Conservation (phyloP, 371 early-diverging fungal genomes). For the Racocetra persica region DNA sequence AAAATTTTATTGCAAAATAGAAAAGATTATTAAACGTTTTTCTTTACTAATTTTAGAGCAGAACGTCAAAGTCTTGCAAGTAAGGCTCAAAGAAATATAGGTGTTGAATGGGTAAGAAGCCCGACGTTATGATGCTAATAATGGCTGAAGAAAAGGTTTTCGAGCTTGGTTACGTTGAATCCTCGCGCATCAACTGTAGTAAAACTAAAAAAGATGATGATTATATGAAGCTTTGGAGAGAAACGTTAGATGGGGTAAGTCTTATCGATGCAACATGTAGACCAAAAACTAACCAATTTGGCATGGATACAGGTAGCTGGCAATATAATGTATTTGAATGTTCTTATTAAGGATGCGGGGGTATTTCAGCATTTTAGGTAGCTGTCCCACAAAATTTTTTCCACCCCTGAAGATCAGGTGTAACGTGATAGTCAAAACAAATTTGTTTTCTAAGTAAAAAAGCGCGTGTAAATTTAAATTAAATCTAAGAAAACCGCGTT, state of each 20-base stretch:
- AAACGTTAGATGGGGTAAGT: not conserved
- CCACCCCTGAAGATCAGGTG: too few species aligned
- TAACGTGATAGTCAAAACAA: too few species aligned
- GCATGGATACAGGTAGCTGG: too few species aligned
- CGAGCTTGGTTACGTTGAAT: not conserved
- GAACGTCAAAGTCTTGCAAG: not conserved
- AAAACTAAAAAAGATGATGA: not conserved
- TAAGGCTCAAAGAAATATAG: not conserved
- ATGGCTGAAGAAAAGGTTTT: not conserved
- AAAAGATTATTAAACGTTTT: constrained; percentile 2
- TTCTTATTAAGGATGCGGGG: not conserved
- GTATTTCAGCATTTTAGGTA: too few species aligned
- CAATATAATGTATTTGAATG: not conserved
- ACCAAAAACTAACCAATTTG: constrained; percentile 10
- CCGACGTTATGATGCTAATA: not conserved
- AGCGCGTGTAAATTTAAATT: too few species aligned
- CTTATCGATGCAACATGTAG: not conserved
- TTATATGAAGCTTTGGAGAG: not conserved
- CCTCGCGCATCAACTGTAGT: not conserved
- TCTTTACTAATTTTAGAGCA: constrained; percentile 14
- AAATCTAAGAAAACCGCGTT: too few species aligned
- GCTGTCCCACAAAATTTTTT: too few species aligned
- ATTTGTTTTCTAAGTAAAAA: too few species aligned
- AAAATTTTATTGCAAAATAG: not conserved
- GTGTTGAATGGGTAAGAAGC: not conserved